phyloP scores from a whole-genome alignment of 2,329 filamentous ascomycete species.

The Aureobasidium sp. region DNA sequence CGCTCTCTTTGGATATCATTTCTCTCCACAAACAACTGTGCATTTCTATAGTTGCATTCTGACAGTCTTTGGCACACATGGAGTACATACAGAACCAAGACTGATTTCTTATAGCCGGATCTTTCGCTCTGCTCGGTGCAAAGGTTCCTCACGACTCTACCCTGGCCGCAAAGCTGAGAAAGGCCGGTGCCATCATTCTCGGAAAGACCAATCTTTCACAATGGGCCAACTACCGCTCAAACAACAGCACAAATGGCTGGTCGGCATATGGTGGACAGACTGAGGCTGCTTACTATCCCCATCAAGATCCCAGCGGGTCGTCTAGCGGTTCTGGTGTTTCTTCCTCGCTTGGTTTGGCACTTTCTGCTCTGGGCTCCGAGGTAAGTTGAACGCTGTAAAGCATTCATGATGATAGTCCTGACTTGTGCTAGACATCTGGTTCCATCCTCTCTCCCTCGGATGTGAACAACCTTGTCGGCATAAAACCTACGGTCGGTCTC shows the following conservation, averaged over 20 bases:
- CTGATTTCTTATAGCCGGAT: slow-evolving; percentile 42
- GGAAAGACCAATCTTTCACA: slow-evolving; percentile 60
- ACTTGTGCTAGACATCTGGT: slow-evolving; percentile 46
- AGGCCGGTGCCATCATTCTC: slow-evolving; percentile 56
- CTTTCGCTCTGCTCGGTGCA: slow-evolving; percentile 55
- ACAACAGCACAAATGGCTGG: slow-evolving; percentile 57
- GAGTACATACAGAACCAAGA: neutral
- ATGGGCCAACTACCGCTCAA: slow-evolving; percentile 57
- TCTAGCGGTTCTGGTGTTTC: slow-evolving; percentile 57
- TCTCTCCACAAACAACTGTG: no score
- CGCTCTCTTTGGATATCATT: no score
- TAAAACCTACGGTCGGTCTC: slow-evolving; percentile 61
- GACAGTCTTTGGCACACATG: no score
- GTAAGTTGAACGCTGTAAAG: slow-evolving; percentile 19
- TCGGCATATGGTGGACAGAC: slow-evolving; percentile 58
- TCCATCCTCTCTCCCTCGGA: slow-evolving; percentile 54
- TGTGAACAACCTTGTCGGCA: slow-evolving; percentile 57
- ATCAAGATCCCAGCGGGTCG: slow-evolving; percentile 56
- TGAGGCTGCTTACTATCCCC: slow-evolving; percentile 53
- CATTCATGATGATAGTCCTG: neutral
- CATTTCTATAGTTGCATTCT: no score
- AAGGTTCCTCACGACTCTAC: slow-evolving; percentile 52
- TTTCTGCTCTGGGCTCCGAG: slow-evolving; percentile 55
- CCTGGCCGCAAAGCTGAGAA: slow-evolving; percentile 52
- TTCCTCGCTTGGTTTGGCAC: slow-evolving; percentile 52